These are phyloP conservation scores for Botrytis sinoallii DNA, from an alignment of 2,329 filamentous ascomycete species.

Conservation along the genomic window DNA sequence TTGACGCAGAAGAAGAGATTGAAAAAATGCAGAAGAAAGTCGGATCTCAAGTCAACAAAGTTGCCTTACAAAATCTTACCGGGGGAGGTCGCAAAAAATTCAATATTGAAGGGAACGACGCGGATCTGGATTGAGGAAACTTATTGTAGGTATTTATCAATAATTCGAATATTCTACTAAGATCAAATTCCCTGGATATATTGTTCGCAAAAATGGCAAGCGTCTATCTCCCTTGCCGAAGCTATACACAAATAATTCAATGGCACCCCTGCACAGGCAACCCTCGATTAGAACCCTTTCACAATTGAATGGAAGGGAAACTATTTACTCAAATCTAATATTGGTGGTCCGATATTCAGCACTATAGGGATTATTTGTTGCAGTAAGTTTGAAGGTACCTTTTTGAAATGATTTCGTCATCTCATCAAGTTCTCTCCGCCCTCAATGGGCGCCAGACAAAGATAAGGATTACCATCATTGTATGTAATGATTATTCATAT, in stretches of 20 bases:
- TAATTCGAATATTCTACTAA: constrained; percentile 22
- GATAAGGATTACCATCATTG: neutral
- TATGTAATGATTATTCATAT: neutral
- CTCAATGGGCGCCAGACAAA: neutral
- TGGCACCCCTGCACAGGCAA: constrained; percentile 12
- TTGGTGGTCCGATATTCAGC: neutral
- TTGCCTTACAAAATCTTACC: constrained; percentile 84
- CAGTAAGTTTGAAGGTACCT: neutral
- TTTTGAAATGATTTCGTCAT: neutral
- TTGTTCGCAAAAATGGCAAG: constrained; percentile 20
- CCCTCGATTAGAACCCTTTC: constrained; percentile 10
- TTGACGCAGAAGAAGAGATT: constrained; percentile 94
- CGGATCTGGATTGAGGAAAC: constrained; percentile 45
- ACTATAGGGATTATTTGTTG: neutral
- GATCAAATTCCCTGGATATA: constrained; percentile 19
- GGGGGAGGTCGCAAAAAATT: constrained; percentile 83
- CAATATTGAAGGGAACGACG: constrained; percentile 70
- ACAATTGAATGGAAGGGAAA: constrained; percentile 17
- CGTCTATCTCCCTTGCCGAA: constrained; percentile 20
- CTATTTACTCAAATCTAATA: neutral
- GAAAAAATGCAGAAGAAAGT: constrained; percentile 97
- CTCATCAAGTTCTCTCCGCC: neutral
- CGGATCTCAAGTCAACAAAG: constrained; percentile 83
- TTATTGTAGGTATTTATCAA: constrained; percentile 25
- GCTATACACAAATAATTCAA: constrained; percentile 8